phyloP scores from a whole-genome alignment of 129 eudicot genomes.

The Tagetes patula region DNA sequence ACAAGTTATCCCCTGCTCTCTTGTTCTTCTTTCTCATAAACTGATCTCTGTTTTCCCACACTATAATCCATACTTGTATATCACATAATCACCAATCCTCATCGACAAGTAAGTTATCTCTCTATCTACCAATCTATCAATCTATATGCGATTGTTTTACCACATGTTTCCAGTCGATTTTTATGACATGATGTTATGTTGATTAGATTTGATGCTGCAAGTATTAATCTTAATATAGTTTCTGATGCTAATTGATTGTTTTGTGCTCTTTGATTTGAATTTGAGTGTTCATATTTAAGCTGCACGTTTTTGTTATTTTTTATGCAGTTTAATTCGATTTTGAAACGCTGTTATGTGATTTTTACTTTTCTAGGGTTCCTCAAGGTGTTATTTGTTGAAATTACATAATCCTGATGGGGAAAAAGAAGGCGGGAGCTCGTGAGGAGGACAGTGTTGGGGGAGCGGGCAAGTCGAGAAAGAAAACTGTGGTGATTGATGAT shows the following conservation, averaged over 20 bases:
- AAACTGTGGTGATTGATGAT: slow-evolving; percentile 60
- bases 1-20: too few relatives aligned
- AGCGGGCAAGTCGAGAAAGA: slow-evolving; percentile 68
- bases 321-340: not conserved
- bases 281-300: not conserved
- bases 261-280: not conserved
- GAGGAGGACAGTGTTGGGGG: slow-evolving; percentile 44
- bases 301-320: not conserved
- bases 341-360: not conserved
- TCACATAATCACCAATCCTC: not conserved
- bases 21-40: too few relatives aligned
- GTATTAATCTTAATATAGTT: not conserved
- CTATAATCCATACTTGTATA: not conserved
- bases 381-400: slow-evolving; percentile 39
- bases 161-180: not conserved
- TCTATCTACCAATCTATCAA: not conserved
- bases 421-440: slow-evolving; percentile 57
- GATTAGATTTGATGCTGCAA: not conserved
- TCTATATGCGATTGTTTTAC: not conserved
- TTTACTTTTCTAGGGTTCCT: slow-evolving; percentile 2
- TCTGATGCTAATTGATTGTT: not conserved
- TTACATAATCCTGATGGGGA: slow-evolving; percentile 43
- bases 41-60: not conserved
- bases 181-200: not conserved
- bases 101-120: not conserved